Evolutionary conservation across 371 early-diverging fungal genomes (phyloP).

Genomic region (Lichtheimia corymbifera): DNA sequence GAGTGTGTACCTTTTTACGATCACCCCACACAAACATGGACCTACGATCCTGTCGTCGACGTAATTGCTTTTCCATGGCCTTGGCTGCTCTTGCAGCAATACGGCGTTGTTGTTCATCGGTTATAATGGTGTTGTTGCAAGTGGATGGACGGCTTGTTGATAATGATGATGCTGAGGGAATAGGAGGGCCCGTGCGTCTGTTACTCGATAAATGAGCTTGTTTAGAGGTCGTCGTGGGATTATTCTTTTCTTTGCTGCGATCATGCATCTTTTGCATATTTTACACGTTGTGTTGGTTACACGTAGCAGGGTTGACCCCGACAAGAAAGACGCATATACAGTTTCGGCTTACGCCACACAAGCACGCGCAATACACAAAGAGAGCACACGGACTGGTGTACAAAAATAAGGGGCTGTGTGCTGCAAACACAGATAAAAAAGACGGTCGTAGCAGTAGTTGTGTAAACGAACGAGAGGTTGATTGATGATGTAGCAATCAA

Average conservation of each 20-base stretch:
- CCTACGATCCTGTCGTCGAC: slow-evolving; percentile 32
- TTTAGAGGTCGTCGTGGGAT: slow-evolving; percentile 17
- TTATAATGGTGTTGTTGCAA: background rate
- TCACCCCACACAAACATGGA: slow-evolving; percentile 42
- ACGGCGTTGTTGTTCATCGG: slow-evolving; percentile 34
- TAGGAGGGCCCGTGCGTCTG: slow-evolving; percentile 37
- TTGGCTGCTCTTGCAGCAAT: slow-evolving; percentile 36
- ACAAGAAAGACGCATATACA: background rate
- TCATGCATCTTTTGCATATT: slow-evolving; percentile 20
- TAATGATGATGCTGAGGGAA: too few relatives aligned
- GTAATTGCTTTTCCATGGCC: slow-evolving; percentile 41
- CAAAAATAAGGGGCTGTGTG: background rate
- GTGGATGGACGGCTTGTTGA: too few relatives aligned
- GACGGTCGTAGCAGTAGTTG: background rate
- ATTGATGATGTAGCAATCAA: too few relatives aligned
- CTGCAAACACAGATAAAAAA: slow-evolving; percentile 1
- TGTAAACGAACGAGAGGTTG: too few relatives aligned
- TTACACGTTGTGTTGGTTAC: slow-evolving; percentile 9
- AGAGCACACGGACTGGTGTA: background rate
- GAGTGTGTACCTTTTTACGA: slow-evolving; percentile 33
- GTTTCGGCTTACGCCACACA: slow-evolving; percentile 9
- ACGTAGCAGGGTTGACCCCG: slow-evolving; percentile 1
- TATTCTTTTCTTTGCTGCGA: slow-evolving; percentile 16
- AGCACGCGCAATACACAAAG: slow-evolving; percentile 4
- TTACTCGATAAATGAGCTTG: slow-evolving; percentile 5